Evolutionary conservation across 116 monocot genomes (phyloP).

Genomic region (Papilionanthe hybrid): DNA sequence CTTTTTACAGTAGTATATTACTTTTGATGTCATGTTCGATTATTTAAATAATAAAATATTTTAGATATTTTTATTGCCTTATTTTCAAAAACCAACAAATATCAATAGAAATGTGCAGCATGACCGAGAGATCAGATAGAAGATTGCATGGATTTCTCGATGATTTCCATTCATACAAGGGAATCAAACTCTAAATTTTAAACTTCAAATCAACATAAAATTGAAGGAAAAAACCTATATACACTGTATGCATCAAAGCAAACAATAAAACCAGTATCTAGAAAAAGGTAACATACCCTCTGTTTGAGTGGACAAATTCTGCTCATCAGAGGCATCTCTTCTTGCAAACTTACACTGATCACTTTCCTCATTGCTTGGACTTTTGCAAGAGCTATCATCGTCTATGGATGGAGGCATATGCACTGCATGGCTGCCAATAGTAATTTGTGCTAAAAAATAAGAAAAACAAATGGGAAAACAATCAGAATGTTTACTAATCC

Average conservation of each 20-base stretch:
- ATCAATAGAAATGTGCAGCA: too few relatives aligned
- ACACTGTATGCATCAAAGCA: background rate
- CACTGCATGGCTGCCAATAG: background rate
- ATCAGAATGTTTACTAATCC: background rate
- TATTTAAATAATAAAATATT: too few relatives aligned
- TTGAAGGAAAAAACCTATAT: background rate
- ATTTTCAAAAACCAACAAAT: too few relatives aligned
- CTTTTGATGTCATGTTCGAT: too few relatives aligned
- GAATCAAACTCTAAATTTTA: background rate
- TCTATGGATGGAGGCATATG: background rate
- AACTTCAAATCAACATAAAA: background rate
- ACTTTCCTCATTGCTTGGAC: conserved; percentile 1
- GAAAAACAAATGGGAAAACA: background rate
- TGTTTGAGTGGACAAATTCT: background rate
- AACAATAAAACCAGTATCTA: background rate
- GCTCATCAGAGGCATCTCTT: background rate
- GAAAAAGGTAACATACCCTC: background rate
- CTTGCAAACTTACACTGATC: background rate
- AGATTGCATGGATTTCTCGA: too few relatives aligned
- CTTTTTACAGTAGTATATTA: too few relatives aligned
- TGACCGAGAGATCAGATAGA: too few relatives aligned
- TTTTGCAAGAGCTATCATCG: background rate
- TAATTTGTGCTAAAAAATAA: background rate
- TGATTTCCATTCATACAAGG: too few relatives aligned
- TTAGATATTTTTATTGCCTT: too few relatives aligned